phyloP scores from a whole-genome alignment of 176 grass and related monocot genomes.

The Calamus simplicifolius region DNA sequence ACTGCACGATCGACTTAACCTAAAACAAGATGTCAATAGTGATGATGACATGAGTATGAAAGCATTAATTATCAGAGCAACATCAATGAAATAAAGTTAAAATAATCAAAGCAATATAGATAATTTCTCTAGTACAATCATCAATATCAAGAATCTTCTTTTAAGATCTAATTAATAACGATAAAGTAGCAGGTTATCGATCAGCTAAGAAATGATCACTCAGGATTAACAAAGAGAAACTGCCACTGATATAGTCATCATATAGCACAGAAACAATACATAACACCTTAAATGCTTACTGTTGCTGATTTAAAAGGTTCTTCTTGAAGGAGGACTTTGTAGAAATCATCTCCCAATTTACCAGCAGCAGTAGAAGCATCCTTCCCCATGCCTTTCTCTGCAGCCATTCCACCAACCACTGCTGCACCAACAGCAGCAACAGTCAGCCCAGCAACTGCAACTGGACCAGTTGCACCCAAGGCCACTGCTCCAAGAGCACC shows the following conservation, averaged over 20 bases:
- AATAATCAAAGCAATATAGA: no score
- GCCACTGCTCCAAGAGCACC: conserved; percentile 38
- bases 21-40: conserved; percentile 17
- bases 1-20: conserved; percentile 69
- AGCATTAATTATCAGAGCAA: no score
- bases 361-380: conserved; percentile 48
- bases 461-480: conserved; percentile 41
- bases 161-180: no score
- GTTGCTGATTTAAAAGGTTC: conserved; percentile 79
- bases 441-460: conserved; percentile 46
- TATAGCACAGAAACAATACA: background rate
- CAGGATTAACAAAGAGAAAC: no score
- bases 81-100: no score
- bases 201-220: no score
- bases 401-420: conserved; percentile 36
- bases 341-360: conserved; percentile 58
- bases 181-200: no score
- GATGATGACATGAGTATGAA: no score
- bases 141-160: no score
- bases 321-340: conserved; percentile 54
- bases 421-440: conserved; percentile 46
- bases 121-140: no score
- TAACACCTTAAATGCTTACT: conserved; percentile 24
- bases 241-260: no score
- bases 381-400: conserved; percentile 46